Evolutionary conservation across 2,329 filamentous ascomycete genomes (phyloP), one percentile per base, ranked within the genome.

Genomic region (Mycosphaerella sp.): DNA sequence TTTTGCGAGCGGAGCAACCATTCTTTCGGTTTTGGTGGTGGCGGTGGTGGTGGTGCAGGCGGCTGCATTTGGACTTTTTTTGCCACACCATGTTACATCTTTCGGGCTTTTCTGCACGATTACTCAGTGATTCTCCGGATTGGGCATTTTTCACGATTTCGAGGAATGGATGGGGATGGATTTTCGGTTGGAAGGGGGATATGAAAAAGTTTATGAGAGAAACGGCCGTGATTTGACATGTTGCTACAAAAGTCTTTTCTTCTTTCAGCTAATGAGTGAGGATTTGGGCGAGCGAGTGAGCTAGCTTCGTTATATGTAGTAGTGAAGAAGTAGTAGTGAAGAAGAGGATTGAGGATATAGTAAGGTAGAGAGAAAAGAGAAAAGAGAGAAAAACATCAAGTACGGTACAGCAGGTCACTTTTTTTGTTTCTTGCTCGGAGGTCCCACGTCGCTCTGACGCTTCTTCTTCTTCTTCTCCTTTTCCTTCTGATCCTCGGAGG

Each of bases 381-480:
- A n/a, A n/a, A n/a, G n/a, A n/a, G n/a, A n/a, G n/a, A n/a, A n/a
- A n/a, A n/a, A n/a, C n/a, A n/a, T n/a, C n/a, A n/a, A n/a, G n/a
- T n/a, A n/a, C n/a, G n/a, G n/a, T n/a, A n/a, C n/a, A n/a, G n/a
- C n/a, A n/a, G n/a, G n/a, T n/a, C n/a, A 66, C 50, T 63, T 66
- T 61, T 68, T 69, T 50, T 62, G 59, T 57, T 68, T 70, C 63
- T 70, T 70, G 52, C 70, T 68, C 34, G 72, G 68, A 21, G 64
- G 64, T 16, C 49, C 59, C 18, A 49, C 68, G 68, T 73, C 67
- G 56, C 69, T 69, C 67, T 71, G 63, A 71, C 63, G 52, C 54
- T 64, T 63, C 9, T 52, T 47, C 10, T 50, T 75, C 56, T 73
- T 75, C 1, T 25, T 6, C 2, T 4, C 7, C 2, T 25, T 25